Evolutionary conservation across 2,329 filamentous ascomycete genomes (phyloP).

Genomic region (Pyricularia pennisetigena): DNA sequence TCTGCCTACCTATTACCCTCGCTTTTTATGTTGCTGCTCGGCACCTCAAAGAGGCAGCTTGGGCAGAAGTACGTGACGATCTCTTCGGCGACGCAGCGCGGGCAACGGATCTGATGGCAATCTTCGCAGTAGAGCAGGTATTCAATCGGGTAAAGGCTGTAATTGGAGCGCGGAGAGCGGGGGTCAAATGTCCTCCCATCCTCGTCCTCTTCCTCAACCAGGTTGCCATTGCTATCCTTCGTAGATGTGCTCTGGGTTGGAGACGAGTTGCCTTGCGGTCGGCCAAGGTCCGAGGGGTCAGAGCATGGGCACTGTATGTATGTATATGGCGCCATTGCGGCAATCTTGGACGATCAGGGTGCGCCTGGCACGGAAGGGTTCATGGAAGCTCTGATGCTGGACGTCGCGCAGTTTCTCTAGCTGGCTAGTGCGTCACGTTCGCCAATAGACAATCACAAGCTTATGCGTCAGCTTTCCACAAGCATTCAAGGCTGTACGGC

Average conservation of each 20-base stretch:
- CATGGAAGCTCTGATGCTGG: neutral
- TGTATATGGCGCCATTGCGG: constrained; percentile 48
- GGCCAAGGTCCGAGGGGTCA: constrained; percentile 23
- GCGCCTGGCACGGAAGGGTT: neutral
- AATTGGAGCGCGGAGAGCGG: constrained; percentile 73
- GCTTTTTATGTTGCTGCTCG: constrained; percentile 81
- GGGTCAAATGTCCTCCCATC: constrained; percentile 81
- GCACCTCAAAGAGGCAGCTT: constrained; percentile 90
- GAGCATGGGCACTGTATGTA: constrained; percentile 60
- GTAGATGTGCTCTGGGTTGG: constrained; percentile 18
- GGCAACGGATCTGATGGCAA: constrained; percentile 91
- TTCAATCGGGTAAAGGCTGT: constrained; percentile 86
- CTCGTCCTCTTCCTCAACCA: constrained; percentile 43
- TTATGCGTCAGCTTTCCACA: neutral
- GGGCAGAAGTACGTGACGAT: constrained; percentile 94
- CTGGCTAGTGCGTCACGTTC: neutral
- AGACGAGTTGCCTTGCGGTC: constrained; percentile 26
- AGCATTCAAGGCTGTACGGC: neutral
- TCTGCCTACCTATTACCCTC: constrained; percentile 75
- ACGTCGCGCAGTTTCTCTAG: neutral
- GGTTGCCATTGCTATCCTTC: constrained; percentile 19
- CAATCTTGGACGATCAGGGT: neutral
- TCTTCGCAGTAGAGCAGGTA: constrained; percentile 95
- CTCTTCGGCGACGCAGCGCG: constrained; percentile 84
- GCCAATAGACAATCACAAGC: neutral